These are phyloP conservation scores for Saccharum hybrid DNA, from an alignment of 202 grass and related monocot species.

Conservation along the genomic window DNA sequence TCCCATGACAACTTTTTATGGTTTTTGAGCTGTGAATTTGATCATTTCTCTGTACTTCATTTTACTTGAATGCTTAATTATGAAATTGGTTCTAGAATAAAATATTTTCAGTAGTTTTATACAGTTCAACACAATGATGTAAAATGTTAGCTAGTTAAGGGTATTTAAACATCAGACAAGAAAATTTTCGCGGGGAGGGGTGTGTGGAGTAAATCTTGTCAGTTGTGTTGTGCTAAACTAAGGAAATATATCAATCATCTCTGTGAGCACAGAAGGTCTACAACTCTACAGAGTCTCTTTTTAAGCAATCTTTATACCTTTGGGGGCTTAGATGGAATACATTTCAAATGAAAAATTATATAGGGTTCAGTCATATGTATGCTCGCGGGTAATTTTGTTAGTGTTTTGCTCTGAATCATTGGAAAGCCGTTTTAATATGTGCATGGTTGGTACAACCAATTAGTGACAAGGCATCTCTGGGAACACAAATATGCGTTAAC, in stretches of 20 bases:
- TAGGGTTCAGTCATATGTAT: neutral
- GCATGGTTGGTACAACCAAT: slow-evolving; percentile 16
- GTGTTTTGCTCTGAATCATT: slow-evolving; percentile 7
- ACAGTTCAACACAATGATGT: neutral
- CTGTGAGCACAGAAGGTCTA: neutral
- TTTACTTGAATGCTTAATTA: neutral
- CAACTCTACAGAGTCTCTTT: neutral
- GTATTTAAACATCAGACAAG: neutral
- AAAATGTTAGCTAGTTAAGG: neutral
- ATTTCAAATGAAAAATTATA: slow-evolving; percentile 14
- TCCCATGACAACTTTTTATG: neutral
- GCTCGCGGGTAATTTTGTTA: slow-evolving; percentile 15
- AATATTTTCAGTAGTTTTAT: neutral
- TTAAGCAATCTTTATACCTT: slow-evolving; percentile 13
- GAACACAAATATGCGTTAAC: slow-evolving; percentile 39
- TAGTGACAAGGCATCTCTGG: slow-evolving; percentile 13
- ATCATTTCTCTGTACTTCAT: neutral
- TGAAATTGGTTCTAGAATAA: neutral
- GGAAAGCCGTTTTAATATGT: slow-evolving; percentile 7
- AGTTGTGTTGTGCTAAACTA: slow-evolving; percentile 19
- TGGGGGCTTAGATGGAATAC: slow-evolving; percentile 9
- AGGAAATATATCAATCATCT: slow-evolving; percentile 28
- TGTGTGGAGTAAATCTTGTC: neutral
- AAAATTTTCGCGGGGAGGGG: neutral
- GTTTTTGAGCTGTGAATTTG: neutral